These are phyloP conservation scores for Climacium dendroides DNA, from an alignment of 225 moss, liverwort and hornwort genomes.

Conservation along the genomic window DNA sequence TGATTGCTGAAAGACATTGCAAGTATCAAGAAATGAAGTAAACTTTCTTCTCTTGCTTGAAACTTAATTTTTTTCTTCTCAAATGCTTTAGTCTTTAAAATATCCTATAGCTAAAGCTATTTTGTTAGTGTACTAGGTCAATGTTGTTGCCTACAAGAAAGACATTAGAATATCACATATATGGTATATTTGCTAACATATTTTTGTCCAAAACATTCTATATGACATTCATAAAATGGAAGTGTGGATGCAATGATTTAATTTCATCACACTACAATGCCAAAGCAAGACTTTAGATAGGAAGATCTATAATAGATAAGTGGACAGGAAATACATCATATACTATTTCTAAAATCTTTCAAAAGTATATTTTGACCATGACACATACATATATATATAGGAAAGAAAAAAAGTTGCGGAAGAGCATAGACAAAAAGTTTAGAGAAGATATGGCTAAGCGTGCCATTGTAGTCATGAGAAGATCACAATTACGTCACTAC, in stretches of 20 bases:
- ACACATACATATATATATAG: background rate
- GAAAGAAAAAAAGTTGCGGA: constrained; percentile 56
- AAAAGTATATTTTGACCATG: background rate
- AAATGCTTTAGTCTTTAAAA: background rate
- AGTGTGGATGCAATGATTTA: background rate
- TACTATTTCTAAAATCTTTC: background rate
- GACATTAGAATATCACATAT: background rate
- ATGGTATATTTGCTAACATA: background rate
- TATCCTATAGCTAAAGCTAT: background rate
- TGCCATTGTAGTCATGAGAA: constrained; percentile 46
- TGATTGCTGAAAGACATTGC: constrained; percentile 11
- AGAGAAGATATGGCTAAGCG: constrained; percentile 51
- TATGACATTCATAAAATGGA: background rate
- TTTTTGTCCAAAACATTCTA: background rate
- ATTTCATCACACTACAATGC: background rate
- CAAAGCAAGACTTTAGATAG: background rate
- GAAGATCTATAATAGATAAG: background rate
- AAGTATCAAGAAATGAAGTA: constrained; percentile 60
- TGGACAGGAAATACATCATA: background rate
- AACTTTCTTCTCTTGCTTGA: background rate
- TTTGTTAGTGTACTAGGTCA: too few relatives aligned
- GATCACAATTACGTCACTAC: constrained; percentile 35
- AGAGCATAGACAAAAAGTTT: constrained; percentile 42
- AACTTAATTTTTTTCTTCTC: background rate
- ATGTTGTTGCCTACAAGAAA: background rate